phyloP scores from a whole-genome alignment of 2,329 filamentous ascomycete species.

The Xylaria polymorpha region DNA sequence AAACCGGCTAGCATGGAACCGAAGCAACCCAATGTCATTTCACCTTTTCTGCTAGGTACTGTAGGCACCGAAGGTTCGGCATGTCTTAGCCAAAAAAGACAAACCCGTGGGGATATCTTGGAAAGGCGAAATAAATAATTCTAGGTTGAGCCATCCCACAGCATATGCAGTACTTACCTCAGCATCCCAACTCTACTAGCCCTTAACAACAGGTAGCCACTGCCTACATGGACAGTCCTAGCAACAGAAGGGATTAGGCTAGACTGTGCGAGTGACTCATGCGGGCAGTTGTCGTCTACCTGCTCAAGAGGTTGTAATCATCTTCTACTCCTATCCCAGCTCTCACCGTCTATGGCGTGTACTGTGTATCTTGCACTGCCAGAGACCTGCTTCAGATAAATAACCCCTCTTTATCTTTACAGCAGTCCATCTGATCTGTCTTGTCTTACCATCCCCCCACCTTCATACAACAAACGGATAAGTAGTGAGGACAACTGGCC shows the following conservation, averaged over 20 bases:
- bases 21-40: neutral
- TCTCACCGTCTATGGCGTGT: neutral
- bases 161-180: neutral
- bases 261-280: conserved; percentile 41
- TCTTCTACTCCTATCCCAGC: conserved; percentile 3
- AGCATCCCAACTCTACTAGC: neutral
- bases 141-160: neutral
- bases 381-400: conserved; percentile 1
- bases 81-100: neutral
- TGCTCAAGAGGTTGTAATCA: conserved; percentile 16
- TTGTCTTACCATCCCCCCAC: neutral
- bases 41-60: too few species aligned
- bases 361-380: conserved; percentile 8
- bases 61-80: neutral
- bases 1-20: neutral
- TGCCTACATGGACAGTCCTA: neutral
- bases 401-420: neutral
- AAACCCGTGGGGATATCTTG: neutral
- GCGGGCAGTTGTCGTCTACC: conserved; percentile 31
- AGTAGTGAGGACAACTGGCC: conserved; percentile 3
- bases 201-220: conserved; percentile 7
- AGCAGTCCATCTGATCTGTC: neutral
- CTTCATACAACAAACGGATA: neutral
- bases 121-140: neutral
- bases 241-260: neutral